A percentile compares a stretch with the other conserved stretches of the same genome.
phyloP scores from a whole-genome alignment of 176 grass and related monocot genomes.

The Oryza rufipogon region DNA sequence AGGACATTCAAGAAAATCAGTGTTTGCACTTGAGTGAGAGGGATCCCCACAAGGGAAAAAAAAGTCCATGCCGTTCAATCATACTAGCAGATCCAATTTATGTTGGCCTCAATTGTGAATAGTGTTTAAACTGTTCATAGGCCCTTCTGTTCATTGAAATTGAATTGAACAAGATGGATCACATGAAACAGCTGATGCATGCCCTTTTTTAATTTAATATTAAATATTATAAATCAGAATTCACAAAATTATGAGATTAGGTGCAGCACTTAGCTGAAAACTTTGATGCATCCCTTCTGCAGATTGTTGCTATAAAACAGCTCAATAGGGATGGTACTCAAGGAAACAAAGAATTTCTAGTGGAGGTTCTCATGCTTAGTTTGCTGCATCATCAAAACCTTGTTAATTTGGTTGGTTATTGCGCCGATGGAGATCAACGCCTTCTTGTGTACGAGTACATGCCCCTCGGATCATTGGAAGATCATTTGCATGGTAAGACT shows the following conservation, averaged over 20 bases:
- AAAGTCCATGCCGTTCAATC: slow-evolving; percentile 42
- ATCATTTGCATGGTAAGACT: slow-evolving; percentile 76
- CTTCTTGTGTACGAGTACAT: slow-evolving; percentile 86
- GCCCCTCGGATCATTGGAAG: slow-evolving; percentile 84
- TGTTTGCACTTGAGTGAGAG: slow-evolving; percentile 48
- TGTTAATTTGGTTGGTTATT: slow-evolving; percentile 77
- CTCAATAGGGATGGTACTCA: slow-evolving; percentile 75
- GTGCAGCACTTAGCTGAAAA: slow-evolving; percentile 21
- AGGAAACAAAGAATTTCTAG: slow-evolving; percentile 85
- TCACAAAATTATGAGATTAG: background rate
- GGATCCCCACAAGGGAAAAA: slow-evolving; percentile 45
- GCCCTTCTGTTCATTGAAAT: slow-evolving; percentile 29
- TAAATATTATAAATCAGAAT: slow-evolving; percentile 2
- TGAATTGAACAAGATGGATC: slow-evolving; percentile 36
- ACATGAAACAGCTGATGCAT: slow-evolving; percentile 28
- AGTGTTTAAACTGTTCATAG: slow-evolving; percentile 15
- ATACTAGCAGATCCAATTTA: slow-evolving; percentile 33
- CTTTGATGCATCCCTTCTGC: slow-evolving; percentile 14
- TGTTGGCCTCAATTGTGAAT: slow-evolving; percentile 16
- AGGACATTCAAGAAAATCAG: slow-evolving; percentile 47
- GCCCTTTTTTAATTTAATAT: background rate
- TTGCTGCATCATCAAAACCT: slow-evolving; percentile 76
- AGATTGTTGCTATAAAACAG: slow-evolving; percentile 83
- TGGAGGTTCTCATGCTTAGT: slow-evolving; percentile 84
- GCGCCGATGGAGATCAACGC: slow-evolving; percentile 76